Evolutionary conservation across 129 eudicot genomes (phyloP), one percentile per base, ranked within the genome.

Genomic region (Flaveria trinervia): DNA sequence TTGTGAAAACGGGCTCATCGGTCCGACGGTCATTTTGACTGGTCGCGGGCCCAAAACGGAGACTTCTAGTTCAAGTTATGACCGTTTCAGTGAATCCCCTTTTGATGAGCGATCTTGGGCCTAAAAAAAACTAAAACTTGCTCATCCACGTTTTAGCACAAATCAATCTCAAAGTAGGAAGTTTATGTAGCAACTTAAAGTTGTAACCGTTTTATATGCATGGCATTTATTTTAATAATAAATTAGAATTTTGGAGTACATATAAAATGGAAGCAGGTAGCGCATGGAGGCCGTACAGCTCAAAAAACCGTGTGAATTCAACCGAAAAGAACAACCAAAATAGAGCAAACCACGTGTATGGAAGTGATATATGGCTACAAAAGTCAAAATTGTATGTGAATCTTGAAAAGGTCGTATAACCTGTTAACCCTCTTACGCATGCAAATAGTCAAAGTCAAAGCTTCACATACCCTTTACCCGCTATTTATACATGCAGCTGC

Each of bases 251-350:
- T 36, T 36, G 41, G 41, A 36, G 7, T 36, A 36, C 0, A 36
- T 51, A 51, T 16, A 51, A 51, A 51, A 51, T 16, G 57, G 56
- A 51, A n/a, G 60, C 6, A n/a, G 36, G 36, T 30, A 30, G 36
- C 36, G 3, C 60, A 52, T 52, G 59, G 22, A 52, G 59, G 59
- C 23, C 60, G 17, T 9, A 69, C 70, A 68, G 70, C 62, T 45
- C 60, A 55, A 77, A 77, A 67, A 46, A 39, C 70, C 62, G 81
- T 77, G 70, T 77, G 81, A 77, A 77, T 68, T 77, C 70, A 78
- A 78, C 81, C 9, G 70, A 57, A 75, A 77, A 60, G 5, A 72
- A 11, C 3, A 22, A 72, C 67, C 30, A 54, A 72, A 36, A 22
- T 26, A 39, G 30, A 54, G 28, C 51, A 36, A 44, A 20, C 20